Base-by-base conservation (phyloP, 176 grass and related monocot genomes). In the Urochloa ruziziensis region DNA sequence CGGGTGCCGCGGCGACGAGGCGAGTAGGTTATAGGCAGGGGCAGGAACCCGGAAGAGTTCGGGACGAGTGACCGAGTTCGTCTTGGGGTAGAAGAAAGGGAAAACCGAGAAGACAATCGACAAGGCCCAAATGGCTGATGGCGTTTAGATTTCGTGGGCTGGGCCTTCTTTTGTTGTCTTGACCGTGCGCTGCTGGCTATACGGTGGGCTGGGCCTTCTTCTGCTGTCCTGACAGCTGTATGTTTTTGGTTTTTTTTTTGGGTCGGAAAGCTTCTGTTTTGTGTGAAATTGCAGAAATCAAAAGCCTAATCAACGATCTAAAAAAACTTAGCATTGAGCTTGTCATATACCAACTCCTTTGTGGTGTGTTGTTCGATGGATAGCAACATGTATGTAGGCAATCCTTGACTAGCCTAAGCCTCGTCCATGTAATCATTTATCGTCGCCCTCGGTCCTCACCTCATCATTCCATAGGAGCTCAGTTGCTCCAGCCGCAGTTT, bases 71-170 rank as follows among this genome's bases (percentile, higher is more conserved):
- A 16, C 5, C 44, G 44, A 73, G 70, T 73, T 51, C 70, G 69
- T 73, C 70, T 73, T 73, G 46, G 46, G 28, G 70, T 23, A 73
- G 46, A 73, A 73, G 70, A 73, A 73, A 49, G 46, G 24, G 15
- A 14, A 3, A 3, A 10, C 25, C 15, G 43, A 72, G 12, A 47
- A 14, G 10, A 27, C 4, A n/a, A n/a, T n/a, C 17, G n/a, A 76
- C n/a, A 32, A 63, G 61, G 61, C 61, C 61, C 61, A 63, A 33
- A 19, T 6, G 29, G 25, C 29, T 11, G 1, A 29, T 29, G 7
- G 54, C 2, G 10, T 61, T 61, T 0, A 24, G 25, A 58, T 12
- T 40, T 43, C 21, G 3, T 27, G 19, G 67, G 67, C 13, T 58
- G n/a, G 67, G 67, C 67, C 23, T 69, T 61, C 12, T 25, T 57